Conservation (phyloP, 345 rosid genomes). For the Sisymbrium irio region DNA sequence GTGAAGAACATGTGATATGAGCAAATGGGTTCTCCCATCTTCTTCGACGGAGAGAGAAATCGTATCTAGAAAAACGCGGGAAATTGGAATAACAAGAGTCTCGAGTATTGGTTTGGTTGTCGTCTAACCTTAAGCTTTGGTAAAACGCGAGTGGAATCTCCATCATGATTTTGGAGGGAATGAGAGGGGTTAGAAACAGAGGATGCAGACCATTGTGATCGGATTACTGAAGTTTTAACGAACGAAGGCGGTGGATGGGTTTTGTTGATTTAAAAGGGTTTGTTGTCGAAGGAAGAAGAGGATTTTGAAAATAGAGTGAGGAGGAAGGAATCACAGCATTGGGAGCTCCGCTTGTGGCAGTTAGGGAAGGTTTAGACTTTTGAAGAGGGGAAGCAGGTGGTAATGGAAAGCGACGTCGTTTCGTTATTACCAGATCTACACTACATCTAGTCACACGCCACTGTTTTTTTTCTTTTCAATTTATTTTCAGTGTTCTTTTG, state of each 20-base stretch:
- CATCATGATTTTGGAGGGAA: constrained; percentile 47
- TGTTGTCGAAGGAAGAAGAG: background rate
- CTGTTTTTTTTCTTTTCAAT: too few relatives aligned
- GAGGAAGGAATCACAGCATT: constrained; percentile 13
- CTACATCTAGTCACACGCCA: too few relatives aligned
- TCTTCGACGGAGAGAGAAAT: constrained; percentile 38
- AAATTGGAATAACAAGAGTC: constrained; percentile 15
- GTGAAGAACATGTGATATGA: constrained; percentile 46
- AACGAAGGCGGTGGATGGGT: background rate
- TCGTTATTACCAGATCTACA: background rate
- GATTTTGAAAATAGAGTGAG: background rate
- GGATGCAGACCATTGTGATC: constrained; percentile 22
- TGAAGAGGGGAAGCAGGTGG: background rate
- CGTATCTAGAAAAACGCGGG: constrained; percentile 41
- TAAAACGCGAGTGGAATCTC: constrained; percentile 52
- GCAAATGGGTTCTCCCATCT: constrained; percentile 45
- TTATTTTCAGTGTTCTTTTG: too few relatives aligned
- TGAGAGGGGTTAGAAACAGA: constrained; percentile 1
- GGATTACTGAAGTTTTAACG: background rate
- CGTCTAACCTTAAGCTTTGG: constrained; percentile 46
- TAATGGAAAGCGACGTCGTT: background rate
- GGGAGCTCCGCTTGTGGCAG: constrained; percentile 36
- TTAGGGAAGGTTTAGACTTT: constrained; percentile 24
- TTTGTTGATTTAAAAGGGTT: background rate
- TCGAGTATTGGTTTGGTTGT: constrained; percentile 21